A percentile compares a stretch with the other conserved stretches of the same genome.
These are phyloP conservation scores for Pleurotus platypus DNA, from an alignment of 768 basidiomycete genomes.

Conservation along the genomic window DNA sequence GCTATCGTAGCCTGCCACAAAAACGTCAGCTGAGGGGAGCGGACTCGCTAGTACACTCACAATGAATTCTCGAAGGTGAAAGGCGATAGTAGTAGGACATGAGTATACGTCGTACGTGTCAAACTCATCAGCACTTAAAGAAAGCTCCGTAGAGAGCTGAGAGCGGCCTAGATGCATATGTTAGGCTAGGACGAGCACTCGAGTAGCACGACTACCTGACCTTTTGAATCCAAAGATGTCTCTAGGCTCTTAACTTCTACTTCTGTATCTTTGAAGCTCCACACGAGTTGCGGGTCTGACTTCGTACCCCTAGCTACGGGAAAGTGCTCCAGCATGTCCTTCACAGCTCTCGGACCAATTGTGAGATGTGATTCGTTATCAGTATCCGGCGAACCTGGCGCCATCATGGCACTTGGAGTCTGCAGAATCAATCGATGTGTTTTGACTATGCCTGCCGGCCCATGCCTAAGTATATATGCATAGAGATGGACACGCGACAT, in stretches of 20 bases:
- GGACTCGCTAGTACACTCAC: conserved; percentile 31
- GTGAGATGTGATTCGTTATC: conserved; percentile 59
- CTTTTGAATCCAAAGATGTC: conserved; percentile 61
- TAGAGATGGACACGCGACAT: conserved; percentile 12
- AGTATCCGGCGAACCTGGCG: conserved; percentile 62
- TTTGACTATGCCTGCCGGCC: conserved; percentile 64
- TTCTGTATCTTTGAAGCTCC: conserved; percentile 71
- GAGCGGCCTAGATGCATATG: conserved; percentile 39
- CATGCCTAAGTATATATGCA: background rate
- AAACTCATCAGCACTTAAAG: conserved; percentile 77
- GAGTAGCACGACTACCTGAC: conserved; percentile 27
- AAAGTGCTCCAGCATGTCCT: conserved; percentile 82
- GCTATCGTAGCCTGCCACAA: conserved; percentile 68
- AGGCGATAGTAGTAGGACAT: conserved; percentile 65
- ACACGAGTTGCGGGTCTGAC: conserved; percentile 75
- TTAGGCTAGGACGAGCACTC: background rate
- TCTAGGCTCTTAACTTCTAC: conserved; percentile 69
- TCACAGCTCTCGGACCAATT: conserved; percentile 70
- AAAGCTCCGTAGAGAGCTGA: conserved; percentile 72
- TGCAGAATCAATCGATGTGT: conserved; percentile 72
- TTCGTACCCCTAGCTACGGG: conserved; percentile 58
- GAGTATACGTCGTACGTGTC: conserved; percentile 67
- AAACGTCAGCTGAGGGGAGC: background rate
- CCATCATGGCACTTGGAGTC: conserved; percentile 53
- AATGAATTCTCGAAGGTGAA: conserved; percentile 83